These are phyloP conservation scores for Phytophthora capsici DNA, from an alignment of 352 stramenopile species.

Conservation along the genomic window DNA sequence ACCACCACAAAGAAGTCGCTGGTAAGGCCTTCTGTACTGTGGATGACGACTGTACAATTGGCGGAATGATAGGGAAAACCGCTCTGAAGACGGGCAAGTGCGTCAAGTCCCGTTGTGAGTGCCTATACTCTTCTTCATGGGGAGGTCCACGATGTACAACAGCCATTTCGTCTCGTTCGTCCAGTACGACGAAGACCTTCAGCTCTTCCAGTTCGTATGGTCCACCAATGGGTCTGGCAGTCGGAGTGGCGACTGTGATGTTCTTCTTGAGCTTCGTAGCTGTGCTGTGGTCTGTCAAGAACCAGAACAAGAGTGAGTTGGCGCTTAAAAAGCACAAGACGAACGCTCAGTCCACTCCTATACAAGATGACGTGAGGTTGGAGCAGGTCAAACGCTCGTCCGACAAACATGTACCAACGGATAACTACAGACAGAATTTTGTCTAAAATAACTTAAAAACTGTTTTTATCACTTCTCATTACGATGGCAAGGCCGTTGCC, in stretches of 20 bases:
- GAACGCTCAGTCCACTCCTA: constrained; percentile 1
- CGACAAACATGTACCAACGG: constrained; percentile 19
- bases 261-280: constrained; percentile 42
- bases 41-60: constrained; percentile 50
- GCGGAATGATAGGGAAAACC: constrained; percentile 18
- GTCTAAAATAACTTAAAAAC: constrained; percentile 23
- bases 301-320: constrained; percentile 11
- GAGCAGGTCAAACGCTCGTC: constrained; percentile 18
- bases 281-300: constrained; percentile 41
- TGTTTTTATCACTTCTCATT: background rate
- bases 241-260: constrained; percentile 37
- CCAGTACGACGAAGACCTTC: constrained; percentile 32
- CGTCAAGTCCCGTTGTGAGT: constrained; percentile 50
- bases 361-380: constrained; percentile 11
- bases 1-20: constrained; percentile 36
- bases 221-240: constrained; percentile 38
- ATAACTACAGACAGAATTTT: constrained; percentile 43
- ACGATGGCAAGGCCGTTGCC: constrained; percentile 26
- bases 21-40: constrained; percentile 41
- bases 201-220: constrained; percentile 32
- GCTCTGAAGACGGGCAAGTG: constrained; percentile 45
- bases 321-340: constrained; percentile 17
- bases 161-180: constrained; percentile 30
- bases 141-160: constrained; percentile 57
- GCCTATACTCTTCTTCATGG: constrained; percentile 42